Conservation (phyloP, 257 asterid genomes). For the Phtheirospermum japonicum region DNA sequence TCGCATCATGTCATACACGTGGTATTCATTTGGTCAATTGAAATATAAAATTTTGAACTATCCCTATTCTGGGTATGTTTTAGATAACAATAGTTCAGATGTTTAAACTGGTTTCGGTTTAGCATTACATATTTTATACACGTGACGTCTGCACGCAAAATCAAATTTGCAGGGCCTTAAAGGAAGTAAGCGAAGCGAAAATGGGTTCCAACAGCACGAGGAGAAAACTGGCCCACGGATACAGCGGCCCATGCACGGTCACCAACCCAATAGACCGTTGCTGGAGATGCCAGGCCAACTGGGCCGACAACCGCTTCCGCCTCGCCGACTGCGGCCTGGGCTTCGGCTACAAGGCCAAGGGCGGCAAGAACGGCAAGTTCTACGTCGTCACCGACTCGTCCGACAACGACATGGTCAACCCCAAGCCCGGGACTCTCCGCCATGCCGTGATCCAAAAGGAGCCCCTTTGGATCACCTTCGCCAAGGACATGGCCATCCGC, state of each 20-base stretch:
- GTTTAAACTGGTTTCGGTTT: too few relatives aligned
- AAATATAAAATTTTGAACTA: too few relatives aligned
- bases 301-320: slow-evolving; percentile 61
- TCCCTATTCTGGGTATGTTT: too few relatives aligned
- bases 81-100: too few relatives aligned
- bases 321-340: slow-evolving; percentile 84
- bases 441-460: slow-evolving; percentile 71
- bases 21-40: too few relatives aligned
- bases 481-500: slow-evolving; percentile 47
- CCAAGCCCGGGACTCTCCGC: slow-evolving; percentile 80
- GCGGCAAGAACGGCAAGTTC: slow-evolving; percentile 59
- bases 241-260: slow-evolving; percentile 48
- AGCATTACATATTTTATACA: too few relatives aligned
- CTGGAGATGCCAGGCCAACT: slow-evolving; percentile 72
- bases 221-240: slow-evolving; percentile 37
- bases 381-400: slow-evolving; percentile 60
- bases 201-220: slow-evolving; percentile 35
- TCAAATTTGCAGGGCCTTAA: slow-evolving; percentile 31
- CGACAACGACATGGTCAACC: slow-evolving; percentile 45
- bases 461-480: slow-evolving; percentile 79
- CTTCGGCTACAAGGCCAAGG: slow-evolving; percentile 61
- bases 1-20: too few relatives aligned
- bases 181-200: slow-evolving; percentile 24
- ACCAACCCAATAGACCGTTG: slow-evolving; percentile 82
- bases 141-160: too few relatives aligned